A percentile compares a stretch with the other conserved stretches of the same genome.
Evolutionary conservation across 164 flowering plant species (phyloP).

Genomic region (Akebia trifoliata): DNA sequence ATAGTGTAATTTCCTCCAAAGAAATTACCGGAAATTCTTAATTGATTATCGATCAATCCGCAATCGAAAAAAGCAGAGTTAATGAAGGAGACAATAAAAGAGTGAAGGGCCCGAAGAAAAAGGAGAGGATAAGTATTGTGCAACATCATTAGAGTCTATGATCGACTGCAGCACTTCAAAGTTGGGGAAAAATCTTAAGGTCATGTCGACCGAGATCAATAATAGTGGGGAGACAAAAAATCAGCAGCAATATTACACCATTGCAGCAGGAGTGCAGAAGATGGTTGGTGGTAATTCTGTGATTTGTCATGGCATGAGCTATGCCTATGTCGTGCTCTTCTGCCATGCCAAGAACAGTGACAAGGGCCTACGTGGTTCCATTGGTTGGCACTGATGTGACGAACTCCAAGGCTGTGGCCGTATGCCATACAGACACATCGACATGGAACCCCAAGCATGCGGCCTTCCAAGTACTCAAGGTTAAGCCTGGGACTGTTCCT

Average conservation of each 20-base stretch:
- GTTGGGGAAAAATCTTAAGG: constrained; percentile 21
- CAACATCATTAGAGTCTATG: constrained; percentile 37
- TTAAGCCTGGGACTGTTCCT: constrained; percentile 35
- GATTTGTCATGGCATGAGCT: constrained; percentile 24
- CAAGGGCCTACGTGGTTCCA: constrained; percentile 23
- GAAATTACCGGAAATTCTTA: constrained; percentile 25
- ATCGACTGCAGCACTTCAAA: constrained; percentile 27
- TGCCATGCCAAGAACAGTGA: constrained; percentile 24
- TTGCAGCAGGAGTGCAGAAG: constrained; percentile 13
- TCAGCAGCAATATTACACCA: constrained; percentile 18
- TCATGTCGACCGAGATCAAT: constrained; percentile 11
- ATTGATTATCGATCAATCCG: constrained; percentile 28
- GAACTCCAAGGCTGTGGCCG: constrained; percentile 23
- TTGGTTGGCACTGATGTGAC: constrained; percentile 28
- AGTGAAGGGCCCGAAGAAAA: constrained; percentile 19
- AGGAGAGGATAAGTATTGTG: constrained; percentile 29
- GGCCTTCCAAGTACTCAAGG: constrained; percentile 34
- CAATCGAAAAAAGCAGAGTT: constrained; percentile 29
- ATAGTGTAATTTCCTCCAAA: constrained; percentile 41
- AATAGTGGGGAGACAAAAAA: constrained; percentile 13
- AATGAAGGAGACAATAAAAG: constrained; percentile 23
- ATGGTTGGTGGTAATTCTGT: constrained; percentile 13
- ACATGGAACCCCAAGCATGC: constrained; percentile 32
- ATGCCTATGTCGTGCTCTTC: constrained; percentile 27
- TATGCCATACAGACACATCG: constrained; percentile 32